Conservation (phyloP, 805 yeast genomes). For the Grigorovia humatica region DNA sequence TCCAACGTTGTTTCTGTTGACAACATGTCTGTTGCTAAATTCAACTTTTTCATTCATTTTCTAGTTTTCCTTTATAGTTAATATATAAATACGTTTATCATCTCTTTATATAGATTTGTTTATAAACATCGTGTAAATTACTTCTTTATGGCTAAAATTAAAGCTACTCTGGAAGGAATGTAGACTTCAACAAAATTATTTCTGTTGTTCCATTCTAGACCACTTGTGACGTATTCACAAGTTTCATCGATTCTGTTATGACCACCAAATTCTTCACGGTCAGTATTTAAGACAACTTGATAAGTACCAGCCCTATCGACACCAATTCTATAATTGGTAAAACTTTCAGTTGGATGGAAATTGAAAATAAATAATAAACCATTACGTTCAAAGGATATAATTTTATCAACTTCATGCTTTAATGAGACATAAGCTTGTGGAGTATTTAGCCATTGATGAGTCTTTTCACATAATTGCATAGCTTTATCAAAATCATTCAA, state of each 20-base stretch:
- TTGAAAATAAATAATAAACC: slow-evolving; percentile 80
- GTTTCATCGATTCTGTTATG: slow-evolving; percentile 55
- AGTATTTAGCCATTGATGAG: slow-evolving; percentile 61
- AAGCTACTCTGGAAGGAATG: slow-evolving; percentile 67
- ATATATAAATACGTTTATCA: neutral
- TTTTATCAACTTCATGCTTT: slow-evolving; percentile 83
- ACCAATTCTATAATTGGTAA: slow-evolving; percentile 83
- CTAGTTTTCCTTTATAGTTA: no score
- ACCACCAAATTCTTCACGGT: slow-evolving; percentile 66
- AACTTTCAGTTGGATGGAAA: slow-evolving; percentile 79
- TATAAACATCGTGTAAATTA: neutral
- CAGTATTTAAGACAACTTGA: slow-evolving; percentile 65
- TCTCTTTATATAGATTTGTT: no score
- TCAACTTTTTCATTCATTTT: neutral
- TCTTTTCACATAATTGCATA: slow-evolving; percentile 66
- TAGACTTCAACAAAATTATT: slow-evolving; percentile 65
- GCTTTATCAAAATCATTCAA: slow-evolving; percentile 76
- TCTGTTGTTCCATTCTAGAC: slow-evolving; percentile 73
- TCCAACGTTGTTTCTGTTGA: no score
- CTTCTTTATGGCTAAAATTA: slow-evolving; percentile 41
- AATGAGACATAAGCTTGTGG: slow-evolving; percentile 77
- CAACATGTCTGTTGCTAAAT: no score
- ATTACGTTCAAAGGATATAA: slow-evolving; percentile 79
- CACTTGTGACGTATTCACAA: slow-evolving; percentile 56
- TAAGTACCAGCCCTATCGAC: slow-evolving; percentile 72